These are phyloP conservation scores for Ustilago loliicola DNA, from an alignment of 1,284 basidiomycete species.

Conservation along the genomic window DNA sequence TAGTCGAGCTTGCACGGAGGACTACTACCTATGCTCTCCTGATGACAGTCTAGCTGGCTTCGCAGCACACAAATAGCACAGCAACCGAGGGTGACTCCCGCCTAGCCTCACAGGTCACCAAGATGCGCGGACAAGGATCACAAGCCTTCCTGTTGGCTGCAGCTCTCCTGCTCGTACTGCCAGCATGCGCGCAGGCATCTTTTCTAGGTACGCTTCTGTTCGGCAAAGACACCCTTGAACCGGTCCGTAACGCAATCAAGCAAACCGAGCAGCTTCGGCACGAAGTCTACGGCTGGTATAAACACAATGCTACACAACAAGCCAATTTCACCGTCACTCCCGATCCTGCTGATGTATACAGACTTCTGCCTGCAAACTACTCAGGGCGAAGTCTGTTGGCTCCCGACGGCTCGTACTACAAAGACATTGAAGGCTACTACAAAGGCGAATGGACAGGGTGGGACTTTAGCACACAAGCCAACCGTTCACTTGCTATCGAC, in stretches of 20 bases:
- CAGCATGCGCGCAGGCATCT: constrained; percentile 14
- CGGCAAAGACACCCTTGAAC: constrained; percentile 38
- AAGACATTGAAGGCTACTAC: constrained; percentile 43
- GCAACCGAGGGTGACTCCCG: neutral
- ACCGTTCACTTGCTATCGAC: constrained; percentile 32
- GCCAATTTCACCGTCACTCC: constrained; percentile 42
- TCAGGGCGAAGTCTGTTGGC: constrained; percentile 15
- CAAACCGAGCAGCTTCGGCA: constrained; percentile 31
- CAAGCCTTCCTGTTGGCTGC: neutral
- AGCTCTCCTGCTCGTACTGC: neutral
- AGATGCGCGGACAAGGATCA: neutral
- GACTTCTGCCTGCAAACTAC: constrained; percentile 26
- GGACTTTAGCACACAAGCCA: constrained; percentile 37
- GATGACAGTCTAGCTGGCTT: neutral
- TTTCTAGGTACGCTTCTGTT: constrained; percentile 24
- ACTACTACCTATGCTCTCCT: neutral
- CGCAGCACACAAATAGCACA: neutral
- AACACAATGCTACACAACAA: constrained; percentile 34
- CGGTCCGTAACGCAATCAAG: constrained; percentile 32
- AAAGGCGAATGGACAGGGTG: constrained; percentile 47
- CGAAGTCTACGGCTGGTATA: constrained; percentile 41
- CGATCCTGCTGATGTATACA: constrained; percentile 25
- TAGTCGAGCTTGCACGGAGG: neutral
- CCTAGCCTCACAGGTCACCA: neutral
- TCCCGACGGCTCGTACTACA: constrained; percentile 39